Percentiles rank a stretch among this genome's conserved stretches.
These are phyloP conservation scores for Diaporthe sp. DNA, from an alignment of 2,329 filamentous ascomycete species.

Conservation along the genomic window DNA sequence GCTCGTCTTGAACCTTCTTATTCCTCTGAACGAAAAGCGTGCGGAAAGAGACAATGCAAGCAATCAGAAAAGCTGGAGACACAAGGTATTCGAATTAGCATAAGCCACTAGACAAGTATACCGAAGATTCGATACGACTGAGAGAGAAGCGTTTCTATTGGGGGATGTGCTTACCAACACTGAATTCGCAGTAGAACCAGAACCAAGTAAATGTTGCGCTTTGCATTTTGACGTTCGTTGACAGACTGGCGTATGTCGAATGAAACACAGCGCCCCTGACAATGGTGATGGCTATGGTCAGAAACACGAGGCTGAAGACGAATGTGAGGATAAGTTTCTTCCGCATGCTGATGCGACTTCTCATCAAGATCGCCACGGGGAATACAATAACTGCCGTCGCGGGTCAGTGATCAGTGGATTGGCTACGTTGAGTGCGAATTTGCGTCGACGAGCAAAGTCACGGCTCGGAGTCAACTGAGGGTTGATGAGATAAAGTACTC, in stretches of 20 bases:
- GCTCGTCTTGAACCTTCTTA: not conserved
- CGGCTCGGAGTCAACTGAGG: not conserved
- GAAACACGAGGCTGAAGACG: conserved; percentile 39
- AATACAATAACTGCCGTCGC: conserved; percentile 37
- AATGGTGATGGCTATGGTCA: conserved; percentile 42
- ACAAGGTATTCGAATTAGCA: not conserved
- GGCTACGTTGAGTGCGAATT: not conserved
- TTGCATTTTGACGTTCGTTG: not conserved
- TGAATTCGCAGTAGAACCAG: conserved; percentile 41
- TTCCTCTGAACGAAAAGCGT: conserved; percentile 40
- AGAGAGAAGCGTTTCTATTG: not conserved
- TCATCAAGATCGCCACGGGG: conserved; percentile 41
- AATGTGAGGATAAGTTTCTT: conserved; percentile 39
- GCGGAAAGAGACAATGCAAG: conserved; percentile 43
- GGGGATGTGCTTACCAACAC: conserved; percentile 23
- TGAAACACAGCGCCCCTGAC: conserved; percentile 41
- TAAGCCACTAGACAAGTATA: not conserved
- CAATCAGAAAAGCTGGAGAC: conserved; percentile 39
- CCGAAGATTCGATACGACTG: too few species aligned
- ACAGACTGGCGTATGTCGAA: conserved; percentile 30
- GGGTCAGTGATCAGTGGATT: not conserved
- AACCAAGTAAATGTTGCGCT: conserved; percentile 39
- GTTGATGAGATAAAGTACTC: not conserved
- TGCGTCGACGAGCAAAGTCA: too few species aligned
- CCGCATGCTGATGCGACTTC: conserved; percentile 35